phyloP scores from a whole-genome alignment of 306 rosid genomes.

The Oemleria cerasiformis region DNA sequence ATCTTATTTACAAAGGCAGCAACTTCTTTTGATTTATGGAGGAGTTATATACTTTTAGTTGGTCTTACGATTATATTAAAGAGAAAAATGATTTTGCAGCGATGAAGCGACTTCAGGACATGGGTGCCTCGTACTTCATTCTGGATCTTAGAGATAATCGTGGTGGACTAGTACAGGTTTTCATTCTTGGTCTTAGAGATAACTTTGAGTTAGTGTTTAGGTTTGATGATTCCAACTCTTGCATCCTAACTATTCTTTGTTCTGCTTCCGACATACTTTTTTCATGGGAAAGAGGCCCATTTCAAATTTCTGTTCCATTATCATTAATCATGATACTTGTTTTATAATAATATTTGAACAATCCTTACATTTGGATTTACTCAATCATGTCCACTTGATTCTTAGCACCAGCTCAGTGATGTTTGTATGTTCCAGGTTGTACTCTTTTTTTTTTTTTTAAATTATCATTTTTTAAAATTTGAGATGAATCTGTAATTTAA shows the following conservation, averaged over 20 bases:
- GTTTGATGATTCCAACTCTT: background rate
- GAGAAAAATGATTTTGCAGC: conserved; percentile 56
- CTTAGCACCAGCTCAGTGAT: background rate
- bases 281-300: no score
- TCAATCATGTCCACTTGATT: background rate
- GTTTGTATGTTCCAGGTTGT: background rate
- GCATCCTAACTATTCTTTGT: background rate
- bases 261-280: no score
- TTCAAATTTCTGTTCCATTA: no score
- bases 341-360: no score
- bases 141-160: conserved; percentile 97
- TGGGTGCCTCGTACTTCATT: conserved; percentile 83
- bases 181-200: conserved; percentile 13
- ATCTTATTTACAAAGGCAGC: conserved; percentile 9
- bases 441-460: background rate
- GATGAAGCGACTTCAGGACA: conserved; percentile 81
- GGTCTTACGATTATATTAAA: conserved; percentile 8
- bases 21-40: background rate
- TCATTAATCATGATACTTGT: no score
- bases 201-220: background rate
- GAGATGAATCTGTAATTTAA: background rate
- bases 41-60: conserved; percentile 10
- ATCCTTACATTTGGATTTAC: no score
- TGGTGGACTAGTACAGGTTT: conserved; percentile 97
- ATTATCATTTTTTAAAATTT: background rate